A percentile compares a stretch with the other conserved stretches of the same genome.
Evolutionary conservation across 2,329 filamentous ascomycete species (phyloP).

Genomic region (Hirsutella minnesotensis): DNA sequence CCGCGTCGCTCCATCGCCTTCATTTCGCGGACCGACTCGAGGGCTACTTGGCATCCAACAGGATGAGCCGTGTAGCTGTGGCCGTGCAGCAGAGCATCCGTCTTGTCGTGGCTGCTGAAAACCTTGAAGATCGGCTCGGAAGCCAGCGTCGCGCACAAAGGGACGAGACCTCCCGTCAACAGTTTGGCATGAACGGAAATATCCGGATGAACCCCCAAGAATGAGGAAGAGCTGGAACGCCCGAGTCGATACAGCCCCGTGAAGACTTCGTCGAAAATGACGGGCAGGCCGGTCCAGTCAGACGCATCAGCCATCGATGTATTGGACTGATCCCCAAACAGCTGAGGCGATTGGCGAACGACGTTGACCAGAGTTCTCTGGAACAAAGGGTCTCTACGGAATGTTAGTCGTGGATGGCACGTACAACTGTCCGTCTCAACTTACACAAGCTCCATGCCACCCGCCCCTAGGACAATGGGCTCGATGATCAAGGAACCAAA

Average conservation of each 20-base stretch:
- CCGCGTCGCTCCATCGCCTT: conserved; percentile 41
- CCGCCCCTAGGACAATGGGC: conserved; percentile 68
- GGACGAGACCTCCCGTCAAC: conserved; percentile 68
- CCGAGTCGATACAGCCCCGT: conserved; percentile 76
- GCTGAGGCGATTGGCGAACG: conserved; percentile 45
- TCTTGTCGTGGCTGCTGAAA: conserved; percentile 62
- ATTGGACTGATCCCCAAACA: conserved; percentile 32
- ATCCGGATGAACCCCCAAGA: conserved; percentile 57
- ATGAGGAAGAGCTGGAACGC: conserved; percentile 55
- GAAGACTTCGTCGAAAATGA: conserved; percentile 82
- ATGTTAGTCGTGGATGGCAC: conserved; percentile 6
- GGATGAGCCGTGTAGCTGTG: conserved; percentile 83
- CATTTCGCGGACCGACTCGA: conserved; percentile 53
- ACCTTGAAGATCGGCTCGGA: conserved; percentile 61
- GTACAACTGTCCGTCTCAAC: conserved; percentile 14
- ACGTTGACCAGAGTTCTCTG: conserved; percentile 59
- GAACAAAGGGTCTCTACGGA: conserved; percentile 62
- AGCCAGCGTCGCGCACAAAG: conserved; percentile 64
- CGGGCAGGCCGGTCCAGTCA: conserved; percentile 61
- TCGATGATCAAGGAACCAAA: conserved; percentile 74
- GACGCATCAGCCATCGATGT: conserved; percentile 7
- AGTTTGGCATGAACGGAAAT: conserved; percentile 76
- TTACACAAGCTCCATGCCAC: conserved; percentile 72
- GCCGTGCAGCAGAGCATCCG: conserved; percentile 68
- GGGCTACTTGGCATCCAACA: conserved; percentile 66